Percentiles rank a stretch among this genome's conserved stretches.
Conservation (phyloP, 495 filamentous ascomycete species). For the Tuber borchii region DNA sequence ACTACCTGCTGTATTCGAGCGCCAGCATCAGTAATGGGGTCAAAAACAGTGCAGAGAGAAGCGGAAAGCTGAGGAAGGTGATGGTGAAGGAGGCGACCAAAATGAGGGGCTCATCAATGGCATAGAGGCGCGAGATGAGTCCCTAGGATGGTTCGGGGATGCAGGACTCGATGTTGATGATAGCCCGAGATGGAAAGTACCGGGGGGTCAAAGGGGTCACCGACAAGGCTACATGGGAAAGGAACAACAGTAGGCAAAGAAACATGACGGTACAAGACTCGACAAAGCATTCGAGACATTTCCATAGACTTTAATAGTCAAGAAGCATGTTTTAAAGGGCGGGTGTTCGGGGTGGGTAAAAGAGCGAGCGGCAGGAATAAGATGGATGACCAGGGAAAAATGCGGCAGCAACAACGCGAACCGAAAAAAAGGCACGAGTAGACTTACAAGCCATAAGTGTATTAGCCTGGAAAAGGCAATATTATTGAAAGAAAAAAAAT, state of each 20-base stretch:
- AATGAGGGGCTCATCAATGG: slow-evolving; percentile 21
- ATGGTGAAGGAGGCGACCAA: slow-evolving; percentile 36
- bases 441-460: slow-evolving; percentile 33
- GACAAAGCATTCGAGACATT: not conserved
- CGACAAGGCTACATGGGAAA: slow-evolving; percentile 26
- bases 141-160: slow-evolving; percentile 36
- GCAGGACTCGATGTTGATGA: slow-evolving; percentile 39
- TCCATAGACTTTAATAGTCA: not conserved
- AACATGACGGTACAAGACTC: not conserved
- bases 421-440: slow-evolving; percentile 30
- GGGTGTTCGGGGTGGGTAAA: slow-evolving; percentile 33
- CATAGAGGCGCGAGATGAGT: slow-evolving; percentile 22
- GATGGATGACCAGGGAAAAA: slow-evolving; percentile 27
- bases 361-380: slow-evolving; percentile 36
- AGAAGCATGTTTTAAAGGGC: slow-evolving; percentile 7
- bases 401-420: slow-evolving; percentile 37
- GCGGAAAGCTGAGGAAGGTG: slow-evolving; percentile 38
- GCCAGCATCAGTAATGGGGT: slow-evolving; percentile 34
- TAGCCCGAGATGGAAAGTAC: slow-evolving; percentile 31
- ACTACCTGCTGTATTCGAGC: slow-evolving; percentile 39
- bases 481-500: slow-evolving; percentile 37
- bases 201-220: slow-evolving; percentile 23
- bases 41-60: slow-evolving; percentile 24
- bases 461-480: slow-evolving; percentile 28
- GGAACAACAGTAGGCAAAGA: slow-evolving; percentile 17